phyloP scores from a whole-genome alignment of 176 grass and related monocot genomes.

The Triticum turgidum region DNA sequence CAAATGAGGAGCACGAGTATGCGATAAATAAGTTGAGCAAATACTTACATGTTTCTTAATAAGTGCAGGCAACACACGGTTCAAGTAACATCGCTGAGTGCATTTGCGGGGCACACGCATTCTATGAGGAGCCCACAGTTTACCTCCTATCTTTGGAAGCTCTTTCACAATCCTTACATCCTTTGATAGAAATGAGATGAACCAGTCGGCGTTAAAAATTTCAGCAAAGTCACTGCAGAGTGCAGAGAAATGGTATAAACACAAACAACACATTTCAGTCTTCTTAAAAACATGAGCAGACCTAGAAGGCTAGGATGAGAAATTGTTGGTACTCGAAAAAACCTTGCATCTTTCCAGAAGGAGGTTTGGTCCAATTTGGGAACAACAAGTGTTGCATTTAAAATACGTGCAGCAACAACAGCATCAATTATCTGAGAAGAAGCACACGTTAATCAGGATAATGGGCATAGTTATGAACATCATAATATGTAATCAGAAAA shows the following conservation, averaged over 20 bases:
- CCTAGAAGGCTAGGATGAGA: constrained; percentile 20
- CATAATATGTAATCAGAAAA: constrained; percentile 3
- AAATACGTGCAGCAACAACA: constrained; percentile 84
- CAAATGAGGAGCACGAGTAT: not conserved
- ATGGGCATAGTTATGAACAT: constrained; percentile 16
- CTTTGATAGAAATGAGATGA: constrained; percentile 78
- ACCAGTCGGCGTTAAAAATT: constrained; percentile 79
- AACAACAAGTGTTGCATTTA: constrained; percentile 89
- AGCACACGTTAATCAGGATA: constrained; percentile 10
- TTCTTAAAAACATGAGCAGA: constrained; percentile 8
- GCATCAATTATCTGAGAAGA: constrained; percentile 95
- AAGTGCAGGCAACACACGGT: constrained; percentile 86
- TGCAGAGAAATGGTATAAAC: constrained; percentile 58
- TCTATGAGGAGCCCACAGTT: constrained; percentile 60
- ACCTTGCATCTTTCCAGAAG: constrained; percentile 99
- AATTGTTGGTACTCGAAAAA: constrained; percentile 16
- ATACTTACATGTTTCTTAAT: constrained; percentile 88
- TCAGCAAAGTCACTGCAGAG: constrained; percentile 81
- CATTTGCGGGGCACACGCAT: constrained; percentile 95
- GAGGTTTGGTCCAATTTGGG: constrained; percentile 88
- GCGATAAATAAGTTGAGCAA: too few species aligned
- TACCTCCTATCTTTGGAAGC: constrained; percentile 66
- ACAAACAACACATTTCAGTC: constrained; percentile 16
- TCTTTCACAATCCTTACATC: constrained; percentile 87
- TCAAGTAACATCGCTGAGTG: constrained; percentile 82